These are phyloP conservation scores for Syzygium aromaticum DNA, from an alignment of 345 rosid species.

Conservation along the genomic window DNA sequence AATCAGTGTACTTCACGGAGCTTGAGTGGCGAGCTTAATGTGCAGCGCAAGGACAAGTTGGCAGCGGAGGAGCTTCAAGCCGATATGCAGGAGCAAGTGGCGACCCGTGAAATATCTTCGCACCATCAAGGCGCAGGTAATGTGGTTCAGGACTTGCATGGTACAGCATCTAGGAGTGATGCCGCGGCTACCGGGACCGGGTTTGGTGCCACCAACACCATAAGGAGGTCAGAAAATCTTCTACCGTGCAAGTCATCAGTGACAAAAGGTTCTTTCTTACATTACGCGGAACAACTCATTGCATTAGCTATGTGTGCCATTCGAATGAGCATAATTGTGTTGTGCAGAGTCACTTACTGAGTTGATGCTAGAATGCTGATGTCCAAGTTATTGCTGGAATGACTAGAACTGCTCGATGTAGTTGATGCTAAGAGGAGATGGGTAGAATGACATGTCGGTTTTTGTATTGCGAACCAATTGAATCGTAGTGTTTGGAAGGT, in stretches of 20 bases:
- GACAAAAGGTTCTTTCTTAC: neutral
- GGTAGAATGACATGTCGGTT: neutral
- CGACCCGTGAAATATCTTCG: neutral
- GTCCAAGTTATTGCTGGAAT: neutral
- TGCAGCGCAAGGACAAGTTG: neutral
- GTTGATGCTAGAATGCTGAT: neutral
- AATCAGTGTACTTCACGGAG: neutral
- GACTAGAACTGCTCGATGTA: neutral
- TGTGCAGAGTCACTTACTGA: neutral
- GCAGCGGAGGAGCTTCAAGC: neutral
- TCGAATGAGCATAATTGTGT: neutral
- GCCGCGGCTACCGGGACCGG: neutral
- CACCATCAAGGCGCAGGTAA: neutral
- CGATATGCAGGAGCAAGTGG: neutral
- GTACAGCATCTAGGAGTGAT: neutral
- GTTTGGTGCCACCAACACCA: neutral
- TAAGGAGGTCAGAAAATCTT: neutral
- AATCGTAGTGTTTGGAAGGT: too few species aligned
- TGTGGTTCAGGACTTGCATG: neutral
- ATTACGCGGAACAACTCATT: neutral
- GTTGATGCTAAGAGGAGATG: neutral
- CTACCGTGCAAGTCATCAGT: neutral
- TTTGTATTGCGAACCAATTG: neutral
- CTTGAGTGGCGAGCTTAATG: neutral
- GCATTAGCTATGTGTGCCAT: neutral